Evolutionary conservation across 768 basidiomycete genomes (phyloP).

Genomic region (Candolleomyces eurysporus): DNA sequence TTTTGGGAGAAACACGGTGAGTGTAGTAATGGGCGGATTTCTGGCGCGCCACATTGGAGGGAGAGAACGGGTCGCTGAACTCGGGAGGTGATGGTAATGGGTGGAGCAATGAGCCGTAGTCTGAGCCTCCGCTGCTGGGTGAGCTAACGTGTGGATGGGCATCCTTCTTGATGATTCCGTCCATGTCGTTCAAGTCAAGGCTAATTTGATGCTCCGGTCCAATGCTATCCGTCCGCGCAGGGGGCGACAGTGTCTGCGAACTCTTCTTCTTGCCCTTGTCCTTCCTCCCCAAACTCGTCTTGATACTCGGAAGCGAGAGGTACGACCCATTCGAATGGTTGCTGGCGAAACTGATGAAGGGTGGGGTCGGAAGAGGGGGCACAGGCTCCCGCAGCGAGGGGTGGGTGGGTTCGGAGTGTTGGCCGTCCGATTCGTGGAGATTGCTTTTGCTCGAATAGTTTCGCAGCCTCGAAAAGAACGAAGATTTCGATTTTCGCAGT

Average conservation of each 20-base stretch:
- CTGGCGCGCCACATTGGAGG: background rate
- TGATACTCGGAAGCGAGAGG: slow-evolving; percentile 21
- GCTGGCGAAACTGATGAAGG: slow-evolving; percentile 15
- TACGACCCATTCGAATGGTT: slow-evolving; percentile 16
- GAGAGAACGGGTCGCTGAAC: slow-evolving; percentile 42
- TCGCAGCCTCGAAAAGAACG: slow-evolving; percentile 39
- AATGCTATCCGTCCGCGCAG: slow-evolving; percentile 28
- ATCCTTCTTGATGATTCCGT: slow-evolving; percentile 67
- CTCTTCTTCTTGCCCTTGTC: slow-evolving; percentile 32
- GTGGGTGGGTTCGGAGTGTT: slow-evolving; percentile 32
- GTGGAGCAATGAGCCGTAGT: slow-evolving; percentile 24
- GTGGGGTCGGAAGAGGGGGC: slow-evolving; percentile 26
- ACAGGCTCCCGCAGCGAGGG: slow-evolving; percentile 35
- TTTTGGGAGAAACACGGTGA: slow-evolving; percentile 12
- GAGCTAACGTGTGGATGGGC: slow-evolving; percentile 27
- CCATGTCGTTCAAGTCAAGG: slow-evolving; percentile 72
- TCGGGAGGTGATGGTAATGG: slow-evolving; percentile 25
- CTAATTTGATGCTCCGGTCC: slow-evolving; percentile 49
- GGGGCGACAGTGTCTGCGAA: slow-evolving; percentile 23
- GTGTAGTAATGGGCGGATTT: background rate
- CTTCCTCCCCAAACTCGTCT: slow-evolving; percentile 12
- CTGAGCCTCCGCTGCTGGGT: slow-evolving; percentile 40
- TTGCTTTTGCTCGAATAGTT: slow-evolving; percentile 38
- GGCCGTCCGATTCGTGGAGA: slow-evolving; percentile 24
- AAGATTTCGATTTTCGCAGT: slow-evolving; percentile 49